Conservation (phyloP, 2,329 filamentous ascomycete species). For the Fonsecaea nubica region DNA sequence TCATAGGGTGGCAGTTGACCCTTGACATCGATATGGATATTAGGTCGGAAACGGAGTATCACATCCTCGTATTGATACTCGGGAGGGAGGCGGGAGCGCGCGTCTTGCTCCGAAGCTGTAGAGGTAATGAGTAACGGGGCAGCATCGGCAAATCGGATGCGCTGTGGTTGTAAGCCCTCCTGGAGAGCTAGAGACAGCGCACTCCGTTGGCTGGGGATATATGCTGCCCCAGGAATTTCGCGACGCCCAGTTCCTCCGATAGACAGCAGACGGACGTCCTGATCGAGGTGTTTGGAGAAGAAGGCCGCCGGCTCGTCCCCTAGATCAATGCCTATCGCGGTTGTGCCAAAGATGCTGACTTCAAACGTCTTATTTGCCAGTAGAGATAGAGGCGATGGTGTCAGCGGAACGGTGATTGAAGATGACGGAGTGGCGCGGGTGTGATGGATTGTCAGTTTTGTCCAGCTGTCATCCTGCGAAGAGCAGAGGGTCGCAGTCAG, state of each 20-base stretch:
- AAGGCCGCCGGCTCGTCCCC: slow-evolving; percentile 36
- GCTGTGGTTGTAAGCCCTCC: slow-evolving; percentile 37
- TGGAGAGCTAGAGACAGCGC: slow-evolving; percentile 35
- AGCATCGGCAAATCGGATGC: slow-evolving; percentile 39
- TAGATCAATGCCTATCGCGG: slow-evolving; percentile 37
- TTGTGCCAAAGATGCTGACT: slow-evolving; percentile 39
- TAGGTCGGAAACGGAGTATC: slow-evolving; percentile 36
- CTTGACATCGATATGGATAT: slow-evolving; percentile 38
- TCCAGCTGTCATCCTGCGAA: slow-evolving; percentile 35
- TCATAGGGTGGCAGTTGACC: slow-evolving; percentile 34
- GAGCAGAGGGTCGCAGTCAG: background rate
- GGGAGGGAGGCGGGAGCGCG: slow-evolving; percentile 31
- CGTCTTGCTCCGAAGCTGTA: slow-evolving; percentile 37
- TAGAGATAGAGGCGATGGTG: slow-evolving; percentile 36
- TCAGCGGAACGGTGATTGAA: slow-evolving; percentile 36
- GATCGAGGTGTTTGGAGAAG: slow-evolving; percentile 36
- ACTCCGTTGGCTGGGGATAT: slow-evolving; percentile 36
- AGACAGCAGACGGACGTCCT: slow-evolving; percentile 36
- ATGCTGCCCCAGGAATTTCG: slow-evolving; percentile 39
- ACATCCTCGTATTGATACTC: slow-evolving; percentile 36
- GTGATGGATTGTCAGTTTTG: slow-evolving; percentile 38
- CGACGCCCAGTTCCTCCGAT: slow-evolving; percentile 39
- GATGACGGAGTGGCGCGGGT: slow-evolving; percentile 28
- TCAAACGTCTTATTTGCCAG: slow-evolving; percentile 35
- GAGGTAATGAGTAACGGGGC: slow-evolving; percentile 37